Conservation (phyloP, 352 stramenopile species). For the Plasmopara viticola region DNA sequence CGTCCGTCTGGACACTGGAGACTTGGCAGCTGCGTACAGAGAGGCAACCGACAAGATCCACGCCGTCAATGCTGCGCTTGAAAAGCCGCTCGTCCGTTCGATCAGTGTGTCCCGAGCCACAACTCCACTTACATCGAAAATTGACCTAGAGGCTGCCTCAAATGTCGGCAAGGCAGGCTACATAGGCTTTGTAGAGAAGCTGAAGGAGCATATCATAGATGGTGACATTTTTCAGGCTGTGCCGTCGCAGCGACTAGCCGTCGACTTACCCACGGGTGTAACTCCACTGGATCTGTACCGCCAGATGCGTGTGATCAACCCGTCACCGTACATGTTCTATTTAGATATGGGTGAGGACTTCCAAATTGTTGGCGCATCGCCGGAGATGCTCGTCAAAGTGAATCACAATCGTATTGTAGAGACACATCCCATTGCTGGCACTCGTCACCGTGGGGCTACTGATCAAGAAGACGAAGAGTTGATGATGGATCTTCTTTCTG, state of each 20-base stretch:
- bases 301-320: slow-evolving; percentile 86
- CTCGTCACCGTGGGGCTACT: slow-evolving; percentile 72
- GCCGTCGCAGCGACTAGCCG: slow-evolving; percentile 69
- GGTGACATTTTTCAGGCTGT: slow-evolving; percentile 89
- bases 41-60: slow-evolving; percentile 70
- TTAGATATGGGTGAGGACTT: slow-evolving; percentile 81
- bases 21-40: slow-evolving; percentile 63
- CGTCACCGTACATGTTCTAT: slow-evolving; percentile 89
- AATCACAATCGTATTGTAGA: slow-evolving; percentile 78
- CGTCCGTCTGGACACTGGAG: slow-evolving; percentile 55
- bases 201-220: slow-evolving; percentile 86
- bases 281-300: slow-evolving; percentile 79
- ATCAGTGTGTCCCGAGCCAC: slow-evolving; percentile 56
- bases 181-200: slow-evolving; percentile 81
- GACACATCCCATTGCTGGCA: slow-evolving; percentile 88
- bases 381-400: slow-evolving; percentile 88
- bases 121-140: slow-evolving; percentile 28
- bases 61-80: slow-evolving; percentile 48
- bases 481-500: slow-evolving; percentile 64
- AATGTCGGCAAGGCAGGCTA: slow-evolving; percentile 82
- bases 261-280: slow-evolving; percentile 63
- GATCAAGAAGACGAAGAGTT: slow-evolving; percentile 84
- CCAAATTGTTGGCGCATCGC: slow-evolving; percentile 81
- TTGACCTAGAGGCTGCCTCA: slow-evolving; percentile 69
- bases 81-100: slow-evolving; percentile 49